These are phyloP conservation scores for Spongiforma sp. DNA, from an alignment of 1,284 basidiomycete genomes.

Conservation along the genomic window DNA sequence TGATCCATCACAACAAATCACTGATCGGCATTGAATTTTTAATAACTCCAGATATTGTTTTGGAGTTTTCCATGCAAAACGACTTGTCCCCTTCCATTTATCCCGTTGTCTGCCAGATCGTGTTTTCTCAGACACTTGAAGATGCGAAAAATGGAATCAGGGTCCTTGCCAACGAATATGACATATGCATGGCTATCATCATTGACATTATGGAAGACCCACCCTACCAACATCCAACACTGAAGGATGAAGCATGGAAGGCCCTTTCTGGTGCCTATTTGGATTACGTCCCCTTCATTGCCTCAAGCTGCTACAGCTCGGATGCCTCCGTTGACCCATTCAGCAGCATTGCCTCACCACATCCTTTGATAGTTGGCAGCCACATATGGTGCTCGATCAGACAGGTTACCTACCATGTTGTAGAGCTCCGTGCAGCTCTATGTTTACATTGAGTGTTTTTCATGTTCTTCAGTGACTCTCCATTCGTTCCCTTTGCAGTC, in stretches of 20 bases:
- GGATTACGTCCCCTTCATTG: background rate
- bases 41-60: background rate
- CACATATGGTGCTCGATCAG: background rate
- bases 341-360: background rate
- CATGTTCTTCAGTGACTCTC: no score
- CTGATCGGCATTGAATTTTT: background rate
- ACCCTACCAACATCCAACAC: background rate
- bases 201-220: background rate
- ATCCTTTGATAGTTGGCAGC: background rate
- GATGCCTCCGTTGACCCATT: background rate
- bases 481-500: no score
- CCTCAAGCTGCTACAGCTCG: background rate
- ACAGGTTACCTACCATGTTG: background rate
- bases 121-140: background rate
- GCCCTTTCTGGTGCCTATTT: background rate
- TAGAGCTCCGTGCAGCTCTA: no score
- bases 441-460: no score
- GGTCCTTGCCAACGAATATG: background rate
- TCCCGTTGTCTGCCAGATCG: background rate
- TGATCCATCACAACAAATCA: background rate
- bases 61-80: background rate
- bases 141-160: background rate
- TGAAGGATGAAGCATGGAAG: background rate
- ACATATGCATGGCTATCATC: background rate
- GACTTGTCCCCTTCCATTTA: background rate